phyloP scores from a whole-genome alignment of 176 grass and related monocot genomes.

The Calamus simplicifolius region DNA sequence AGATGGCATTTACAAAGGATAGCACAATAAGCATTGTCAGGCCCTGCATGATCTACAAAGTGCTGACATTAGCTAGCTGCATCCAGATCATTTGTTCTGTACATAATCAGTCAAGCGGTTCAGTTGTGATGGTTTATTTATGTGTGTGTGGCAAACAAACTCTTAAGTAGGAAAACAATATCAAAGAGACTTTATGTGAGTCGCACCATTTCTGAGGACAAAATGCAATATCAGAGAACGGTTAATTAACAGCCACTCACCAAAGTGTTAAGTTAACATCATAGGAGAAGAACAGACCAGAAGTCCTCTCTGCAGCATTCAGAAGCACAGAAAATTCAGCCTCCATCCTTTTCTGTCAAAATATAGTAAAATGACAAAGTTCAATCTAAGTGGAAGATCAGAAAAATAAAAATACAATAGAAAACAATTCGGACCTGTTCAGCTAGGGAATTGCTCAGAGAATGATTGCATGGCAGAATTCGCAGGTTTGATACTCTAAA shows the following conservation, averaged over 20 bases:
- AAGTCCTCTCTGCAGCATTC: constrained; percentile 59
- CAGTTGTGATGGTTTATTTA: too few relatives aligned
- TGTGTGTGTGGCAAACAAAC: too few relatives aligned
- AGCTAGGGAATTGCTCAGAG: constrained; percentile 40
- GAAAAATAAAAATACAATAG: constrained; percentile 6
- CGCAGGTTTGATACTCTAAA: constrained; percentile 82
- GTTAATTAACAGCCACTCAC: constrained; percentile 30
- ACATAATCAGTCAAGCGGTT: too few relatives aligned
- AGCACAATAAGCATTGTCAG: too few relatives aligned
- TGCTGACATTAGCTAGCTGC: too few relatives aligned
- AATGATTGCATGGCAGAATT: constrained; percentile 76
- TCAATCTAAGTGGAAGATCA: neutral
- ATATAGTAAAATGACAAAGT: constrained; percentile 7
- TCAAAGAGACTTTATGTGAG: too few relatives aligned
- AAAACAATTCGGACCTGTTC: constrained; percentile 49
- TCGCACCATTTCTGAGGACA: neutral
- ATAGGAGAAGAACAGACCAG: constrained; percentile 88
- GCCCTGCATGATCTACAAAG: too few relatives aligned
- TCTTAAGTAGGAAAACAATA: too few relatives aligned
- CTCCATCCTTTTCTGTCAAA: constrained; percentile 88
- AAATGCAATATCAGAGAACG: neutral
- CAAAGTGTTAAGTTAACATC: constrained; percentile 88
- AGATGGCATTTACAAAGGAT: too few relatives aligned
- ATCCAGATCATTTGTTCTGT: too few relatives aligned
- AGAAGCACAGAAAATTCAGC: constrained; percentile 59